Conservation (phyloP, 495 filamentous ascomycete species). For the Xylaria sp. region DNA sequence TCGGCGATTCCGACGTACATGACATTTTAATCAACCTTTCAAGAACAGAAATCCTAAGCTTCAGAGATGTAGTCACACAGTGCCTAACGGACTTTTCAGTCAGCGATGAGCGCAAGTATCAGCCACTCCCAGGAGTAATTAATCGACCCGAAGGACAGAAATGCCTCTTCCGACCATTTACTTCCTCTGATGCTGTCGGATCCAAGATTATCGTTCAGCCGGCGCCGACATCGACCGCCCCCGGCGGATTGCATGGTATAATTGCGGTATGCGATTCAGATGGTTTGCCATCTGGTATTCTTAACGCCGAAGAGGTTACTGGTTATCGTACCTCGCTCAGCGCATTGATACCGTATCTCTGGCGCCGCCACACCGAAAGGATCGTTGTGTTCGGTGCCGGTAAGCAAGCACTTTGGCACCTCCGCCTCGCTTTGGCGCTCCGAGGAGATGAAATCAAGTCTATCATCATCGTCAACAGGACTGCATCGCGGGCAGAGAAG, state of each 20-base stretch:
- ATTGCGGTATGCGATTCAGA: conserved; percentile 64
- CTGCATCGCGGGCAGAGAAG: conserved; percentile 7
- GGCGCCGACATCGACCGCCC: conserved; percentile 38
- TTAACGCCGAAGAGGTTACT: conserved; percentile 78
- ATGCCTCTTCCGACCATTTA: conserved; percentile 38
- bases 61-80: conserved; percentile 66
- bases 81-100: conserved; percentile 74
- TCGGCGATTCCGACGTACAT: conserved; percentile 67
- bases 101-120: conserved; percentile 62
- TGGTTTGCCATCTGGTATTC: conserved; percentile 69
- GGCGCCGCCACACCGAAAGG: conserved; percentile 67
- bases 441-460: conserved; percentile 69
- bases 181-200: conserved; percentile 34
- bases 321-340: conserved; percentile 81
- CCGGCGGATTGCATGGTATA: conserved; percentile 68
- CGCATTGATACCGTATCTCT: conserved; percentile 69
- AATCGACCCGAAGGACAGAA: conserved; percentile 43
- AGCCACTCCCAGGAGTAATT: conserved; percentile 71
- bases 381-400: conserved; percentile 78
- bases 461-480: conserved; percentile 72
- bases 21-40: conserved; percentile 65
- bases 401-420: conserved; percentile 81
- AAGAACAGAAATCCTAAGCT: conserved; percentile 61
- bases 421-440: conserved; percentile 71
- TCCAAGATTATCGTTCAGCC: conserved; percentile 26